Evolutionary conservation across 202 grass and related monocot species (phyloP), one percentile per base, ranked within the genome.

Genomic region (Schoenoplectus tabernaemontani): DNA sequence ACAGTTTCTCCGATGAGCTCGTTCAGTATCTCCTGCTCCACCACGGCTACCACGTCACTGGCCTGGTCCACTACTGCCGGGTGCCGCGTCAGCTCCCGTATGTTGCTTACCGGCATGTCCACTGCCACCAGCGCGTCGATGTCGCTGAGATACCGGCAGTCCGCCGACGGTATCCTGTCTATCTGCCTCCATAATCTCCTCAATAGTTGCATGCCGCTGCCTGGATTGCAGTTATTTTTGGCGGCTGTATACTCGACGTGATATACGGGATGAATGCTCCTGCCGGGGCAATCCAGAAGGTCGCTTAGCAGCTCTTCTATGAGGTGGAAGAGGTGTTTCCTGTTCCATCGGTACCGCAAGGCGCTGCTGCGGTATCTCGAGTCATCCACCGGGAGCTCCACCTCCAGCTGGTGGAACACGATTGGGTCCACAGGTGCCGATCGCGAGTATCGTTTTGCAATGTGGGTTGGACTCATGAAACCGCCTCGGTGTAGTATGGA

Each of bases 321-420:
- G 0, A 93, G 83, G 68, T 93, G 86, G 92, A 99, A 99, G 19
- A 93, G 76, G 42, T 92, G 90, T 64, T 95, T 95, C 59, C 96
- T 75, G 90, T 96, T 99, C 88, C 96, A 93, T 9, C 90, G 75
- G 79, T 95, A 85, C 2, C 87, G 66, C 4, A 93, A 68, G 0
- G 80, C n/a, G 2, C 86, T 85, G 2, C 85, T 66, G 9, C 22
- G 17, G 17, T 30, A 8, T 23, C 62, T 60, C 3, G 75, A 41
- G 9, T 88, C 83, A 3, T 36, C 56, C n/a, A 77, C 74, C 0
- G 88, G 90, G 4, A 92, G 83, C 47, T 89, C 92, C 0, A 93
- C 81, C 83, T 99, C 96, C 44, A 99, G 87, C 2, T 87, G 90
- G 60, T 96, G 96, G 90, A 99, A 99, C 1, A 96, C 56, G 60